phyloP scores from a whole-genome alignment of 441 rosid genomes.

The Francoa sonchifolia region DNA sequence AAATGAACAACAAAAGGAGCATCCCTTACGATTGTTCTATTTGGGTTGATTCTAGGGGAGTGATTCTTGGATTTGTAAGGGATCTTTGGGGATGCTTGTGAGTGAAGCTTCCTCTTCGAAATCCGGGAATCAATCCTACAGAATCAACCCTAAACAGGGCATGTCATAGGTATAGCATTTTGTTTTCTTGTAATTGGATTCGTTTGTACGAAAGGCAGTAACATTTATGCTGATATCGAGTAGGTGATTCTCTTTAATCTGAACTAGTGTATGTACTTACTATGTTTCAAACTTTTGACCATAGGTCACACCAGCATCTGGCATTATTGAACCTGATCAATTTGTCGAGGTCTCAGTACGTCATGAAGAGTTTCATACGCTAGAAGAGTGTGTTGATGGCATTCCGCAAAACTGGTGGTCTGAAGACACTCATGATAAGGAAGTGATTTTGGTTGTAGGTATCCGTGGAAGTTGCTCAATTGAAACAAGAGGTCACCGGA shows the following conservation, averaged over 20 bases:
- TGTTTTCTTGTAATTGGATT: too few species aligned
- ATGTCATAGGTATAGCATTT: too few species aligned
- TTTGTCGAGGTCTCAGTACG: slow-evolving; percentile 52
- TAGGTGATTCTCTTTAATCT: not conserved
- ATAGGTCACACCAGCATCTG: slow-evolving; percentile 84
- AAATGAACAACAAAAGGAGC: too few species aligned
- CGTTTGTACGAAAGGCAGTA: too few species aligned
- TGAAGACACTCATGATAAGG: slow-evolving; percentile 85
- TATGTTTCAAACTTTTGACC: slow-evolving; percentile 1
- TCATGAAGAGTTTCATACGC: slow-evolving; percentile 66
- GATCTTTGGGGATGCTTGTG: too few species aligned
- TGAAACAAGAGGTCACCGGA: slow-evolving; percentile 37
- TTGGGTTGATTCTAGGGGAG: too few species aligned
- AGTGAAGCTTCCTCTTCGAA: too few species aligned
- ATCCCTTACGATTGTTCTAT: too few species aligned
- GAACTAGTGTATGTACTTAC: slow-evolving; percentile 5
- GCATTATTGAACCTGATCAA: slow-evolving; percentile 55
- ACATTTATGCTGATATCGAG: not conserved
- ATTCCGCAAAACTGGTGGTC: slow-evolving; percentile 86
- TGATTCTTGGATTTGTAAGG: too few species aligned
- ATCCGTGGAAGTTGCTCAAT: slow-evolving; percentile 66
- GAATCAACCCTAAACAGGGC: not conserved
- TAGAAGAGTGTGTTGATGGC: slow-evolving; percentile 89
- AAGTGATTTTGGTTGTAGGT: slow-evolving; percentile 46
- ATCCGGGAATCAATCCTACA: too few species aligned